A percentile compares a stretch with the other conserved stretches of the same genome.
phyloP scores from a whole-genome alignment of 345 rosid species.

The Draba incana region DNA sequence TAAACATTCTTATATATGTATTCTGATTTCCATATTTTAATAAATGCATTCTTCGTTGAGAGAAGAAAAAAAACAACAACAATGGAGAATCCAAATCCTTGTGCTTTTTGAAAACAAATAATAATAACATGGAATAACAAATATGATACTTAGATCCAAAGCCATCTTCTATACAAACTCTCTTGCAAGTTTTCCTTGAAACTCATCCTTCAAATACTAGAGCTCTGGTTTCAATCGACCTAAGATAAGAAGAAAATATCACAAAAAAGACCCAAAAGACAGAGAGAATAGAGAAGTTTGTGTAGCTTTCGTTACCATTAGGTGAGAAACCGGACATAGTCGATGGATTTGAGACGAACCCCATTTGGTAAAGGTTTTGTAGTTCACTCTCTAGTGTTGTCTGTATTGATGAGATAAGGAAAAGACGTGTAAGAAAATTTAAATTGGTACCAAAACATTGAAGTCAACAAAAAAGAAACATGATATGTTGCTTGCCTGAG shows the following conservation, averaged over 20 bases:
- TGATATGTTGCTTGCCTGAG: conserved; percentile 52
- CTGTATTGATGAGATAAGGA: conserved; percentile 41
- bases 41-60: conserved; percentile 35
- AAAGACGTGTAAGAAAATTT: background rate
- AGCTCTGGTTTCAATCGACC: conserved; percentile 77
- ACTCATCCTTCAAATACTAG: conserved; percentile 38
- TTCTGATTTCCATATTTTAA: conserved; percentile 25
- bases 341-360: conserved; percentile 60
- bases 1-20: background rate
- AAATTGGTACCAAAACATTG: too few relatives aligned
- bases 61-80: conserved; percentile 12
- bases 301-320: conserved; percentile 48
- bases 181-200: conserved; percentile 18
- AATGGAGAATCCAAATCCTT: conserved; percentile 40
- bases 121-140: conserved; percentile 32
- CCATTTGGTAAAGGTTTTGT: conserved; percentile 65
- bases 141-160: conserved; percentile 35
- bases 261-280: background rate
- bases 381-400: conserved; percentile 60
- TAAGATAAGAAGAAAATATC: conserved; percentile 13
- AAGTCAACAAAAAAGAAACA: background rate
- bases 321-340: conserved; percentile 57
- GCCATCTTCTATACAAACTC: conserved; percentile 43
- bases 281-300: conserved; percentile 19
- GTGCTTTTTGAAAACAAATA: background rate